Base-by-base conservation (phyloP, 2,329 filamentous ascomycete species). In the Apiospora arundinis region DNA sequence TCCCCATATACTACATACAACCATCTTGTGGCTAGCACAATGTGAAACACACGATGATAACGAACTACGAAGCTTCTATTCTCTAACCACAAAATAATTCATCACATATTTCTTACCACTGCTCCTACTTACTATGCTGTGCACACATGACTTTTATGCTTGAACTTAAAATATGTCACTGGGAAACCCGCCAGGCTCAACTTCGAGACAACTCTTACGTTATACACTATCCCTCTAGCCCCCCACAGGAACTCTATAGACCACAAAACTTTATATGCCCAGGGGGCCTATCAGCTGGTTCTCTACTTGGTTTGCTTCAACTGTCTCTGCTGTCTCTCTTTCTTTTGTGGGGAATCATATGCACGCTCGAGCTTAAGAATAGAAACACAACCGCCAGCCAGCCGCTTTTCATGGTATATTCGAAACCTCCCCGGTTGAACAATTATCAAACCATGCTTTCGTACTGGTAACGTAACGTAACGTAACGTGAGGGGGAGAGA, bases 31-130 rank as follows among this genome's bases (percentile, higher is more conserved):
- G 32, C 56, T 63, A 63, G 32, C 56, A 63, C 56, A 40, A 40
- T n/a, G 56, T 63, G 56, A 63, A 40, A n/a, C 32, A 32, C 21
- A 45, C 56, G n/a, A 40, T 63, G 56, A 63, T 40, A 23, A 63
- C 56, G 56, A 63, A 63, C 56, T 40, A 63, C 56, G 32, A 63
- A 40, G 56, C 56, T 63, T 63, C 56, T 63, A 63, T 63, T 63
- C 56, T 63, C 32, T 4, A 40, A 23, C 23, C 23, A 56, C 11
- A 49, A 37, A 60, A 8, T 32, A 32, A 9, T 37, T 60, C 32
- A 28, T 21, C 16, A 60, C 49, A 25, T 25, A 32, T 32, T 32
- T 32, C 32, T 32, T 6, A 32, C 32, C 6, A 32, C 32, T 32
- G 6, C 25, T 18, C 4, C 12, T 18, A 16, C 11, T 4, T 60